These are phyloP conservation scores for Talaromyces trachyspermus DNA, from an alignment of 495 filamentous ascomycete species.

Conservation along the genomic window DNA sequence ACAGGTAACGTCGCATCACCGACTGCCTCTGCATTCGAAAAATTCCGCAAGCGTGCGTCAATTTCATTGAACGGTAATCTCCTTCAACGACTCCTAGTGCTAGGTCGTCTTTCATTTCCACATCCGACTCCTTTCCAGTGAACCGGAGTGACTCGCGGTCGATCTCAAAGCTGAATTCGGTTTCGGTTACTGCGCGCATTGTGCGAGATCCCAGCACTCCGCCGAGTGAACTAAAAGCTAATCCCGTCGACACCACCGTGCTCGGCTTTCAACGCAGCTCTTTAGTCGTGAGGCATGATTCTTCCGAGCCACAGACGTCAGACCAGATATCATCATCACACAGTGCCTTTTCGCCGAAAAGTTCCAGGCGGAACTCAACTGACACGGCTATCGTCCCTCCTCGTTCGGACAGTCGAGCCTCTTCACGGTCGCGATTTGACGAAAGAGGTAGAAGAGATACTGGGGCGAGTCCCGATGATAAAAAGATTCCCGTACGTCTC, in stretches of 20 bases:
- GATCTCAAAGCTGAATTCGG: constrained; percentile 48
- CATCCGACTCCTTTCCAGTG: background rate
- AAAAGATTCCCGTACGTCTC: constrained; percentile 61
- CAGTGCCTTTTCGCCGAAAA: constrained; percentile 20
- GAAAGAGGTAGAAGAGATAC: constrained; percentile 29
- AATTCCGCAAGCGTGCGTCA: constrained; percentile 36
- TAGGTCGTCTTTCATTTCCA: constrained; percentile 4
- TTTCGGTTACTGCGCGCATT: constrained; percentile 76
- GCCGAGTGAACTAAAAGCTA: constrained; percentile 23
- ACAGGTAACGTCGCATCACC: background rate
- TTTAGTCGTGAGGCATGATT: constrained; percentile 62
- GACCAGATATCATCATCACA: constrained; percentile 11
- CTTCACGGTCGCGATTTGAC: constrained; percentile 30
- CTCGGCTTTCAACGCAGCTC: constrained; percentile 65
- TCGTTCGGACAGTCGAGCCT: constrained; percentile 31
- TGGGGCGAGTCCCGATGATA: constrained; percentile 45
- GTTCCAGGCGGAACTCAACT: constrained; percentile 19
- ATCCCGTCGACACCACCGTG: constrained; percentile 39
- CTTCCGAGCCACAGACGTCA: constrained; percentile 22
- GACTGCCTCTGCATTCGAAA: constrained; percentile 31
- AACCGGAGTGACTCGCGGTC: constrained; percentile 5
- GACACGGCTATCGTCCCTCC: constrained; percentile 15
- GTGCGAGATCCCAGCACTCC: constrained; percentile 47
- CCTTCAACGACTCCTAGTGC: constrained; percentile 16
- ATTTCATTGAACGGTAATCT: constrained; percentile 24